Evolutionary conservation across 2,329 filamentous ascomycete genomes (phyloP).

Genomic region (Endocalyx cinctus): DNA sequence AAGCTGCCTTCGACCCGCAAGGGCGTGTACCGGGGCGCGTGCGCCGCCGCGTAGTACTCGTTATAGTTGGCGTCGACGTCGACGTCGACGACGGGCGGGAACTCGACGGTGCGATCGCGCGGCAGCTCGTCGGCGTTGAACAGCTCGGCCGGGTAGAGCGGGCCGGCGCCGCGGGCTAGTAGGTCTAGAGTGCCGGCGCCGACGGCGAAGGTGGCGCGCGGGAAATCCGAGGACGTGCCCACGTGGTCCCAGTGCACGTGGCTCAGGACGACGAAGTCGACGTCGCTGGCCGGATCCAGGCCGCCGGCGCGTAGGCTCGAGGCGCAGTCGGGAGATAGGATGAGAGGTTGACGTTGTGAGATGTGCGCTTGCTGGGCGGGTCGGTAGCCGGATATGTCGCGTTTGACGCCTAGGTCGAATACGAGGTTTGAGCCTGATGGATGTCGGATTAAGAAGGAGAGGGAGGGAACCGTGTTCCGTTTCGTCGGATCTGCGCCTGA

Average conservation of each 20-base stretch:
- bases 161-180: conserved; percentile 27
- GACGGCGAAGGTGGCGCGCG: conserved; percentile 42
- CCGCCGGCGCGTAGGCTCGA: conserved; percentile 27
- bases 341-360: conserved; percentile 38
- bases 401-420: conserved; percentile 51
- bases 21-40: conserved; percentile 13
- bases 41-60: conserved; percentile 6
- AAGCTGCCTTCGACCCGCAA: conserved; percentile 5
- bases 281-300: conserved; percentile 8
- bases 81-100: conserved; percentile 28
- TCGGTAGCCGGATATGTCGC: conserved; percentile 38
- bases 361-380: conserved; percentile 40
- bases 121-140: conserved; percentile 27
- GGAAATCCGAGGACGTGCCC: conserved; percentile 50
- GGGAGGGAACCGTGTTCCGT: conserved; percentile 44
- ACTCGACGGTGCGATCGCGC: conserved; percentile 33
- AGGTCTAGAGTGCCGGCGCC: conserved; percentile 42
- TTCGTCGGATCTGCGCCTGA: conserved; percentile 37
- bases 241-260: conserved; percentile 57
- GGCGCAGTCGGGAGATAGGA: conserved; percentile 38
- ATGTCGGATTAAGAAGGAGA: conserved; percentile 49
- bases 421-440: conserved; percentile 33
- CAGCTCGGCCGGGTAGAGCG: conserved; percentile 21
- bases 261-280: conserved; percentile 37
- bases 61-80: conserved; percentile 4